These are phyloP conservation scores for Aspergillus sclerotialis DNA, from an alignment of 2,329 filamentous ascomycete genomes.

Conservation along the genomic window DNA sequence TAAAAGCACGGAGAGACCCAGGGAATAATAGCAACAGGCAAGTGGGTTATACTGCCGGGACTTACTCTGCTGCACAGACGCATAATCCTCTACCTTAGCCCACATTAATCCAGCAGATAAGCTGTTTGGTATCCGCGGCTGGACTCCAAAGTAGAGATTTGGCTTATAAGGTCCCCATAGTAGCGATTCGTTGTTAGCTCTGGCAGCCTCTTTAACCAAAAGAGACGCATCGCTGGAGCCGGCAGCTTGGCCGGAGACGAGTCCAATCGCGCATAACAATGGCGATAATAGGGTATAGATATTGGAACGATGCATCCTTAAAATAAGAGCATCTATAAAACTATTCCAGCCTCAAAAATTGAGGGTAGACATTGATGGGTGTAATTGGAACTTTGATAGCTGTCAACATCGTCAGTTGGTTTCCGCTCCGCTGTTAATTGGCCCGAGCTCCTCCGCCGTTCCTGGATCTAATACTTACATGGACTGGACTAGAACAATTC, in stretches of 20 bases:
- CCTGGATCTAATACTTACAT: not conserved
- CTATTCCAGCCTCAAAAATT: slow-evolving; percentile 9
- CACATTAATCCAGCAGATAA: slow-evolving; percentile 80
- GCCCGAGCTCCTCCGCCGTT: slow-evolving; percentile 21
- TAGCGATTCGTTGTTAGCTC: slow-evolving; percentile 68
- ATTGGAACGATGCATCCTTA: slow-evolving; percentile 26
- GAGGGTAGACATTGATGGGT: slow-evolving; percentile 8
- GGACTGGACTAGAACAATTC: too few relatives aligned
- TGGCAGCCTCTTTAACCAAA: slow-evolving; percentile 34
- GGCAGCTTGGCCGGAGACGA: slow-evolving; percentile 18
- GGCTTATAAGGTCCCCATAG: slow-evolving; percentile 95
- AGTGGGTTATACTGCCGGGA: slow-evolving; percentile 9
- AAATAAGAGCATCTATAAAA: slow-evolving; percentile 11
- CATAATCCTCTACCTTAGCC: slow-evolving; percentile 75
- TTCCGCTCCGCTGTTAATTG: slow-evolving; percentile 27
- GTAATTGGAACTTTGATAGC: slow-evolving; percentile 9
- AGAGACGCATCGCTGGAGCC: slow-evolving; percentile 24
- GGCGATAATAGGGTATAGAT: slow-evolving; percentile 19
- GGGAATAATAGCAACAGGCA: not conserved
- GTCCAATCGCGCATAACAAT: slow-evolving; percentile 21
- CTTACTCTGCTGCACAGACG: slow-evolving; percentile 68
- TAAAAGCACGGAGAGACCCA: slow-evolving; percentile 4
- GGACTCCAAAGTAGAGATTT: slow-evolving; percentile 88
- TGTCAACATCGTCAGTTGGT: slow-evolving; percentile 11
- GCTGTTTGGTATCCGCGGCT: slow-evolving; percentile 73